These are phyloP conservation scores for Fusarium circinatum DNA, from an alignment of 2,329 filamentous ascomycete genomes.

Conservation along the genomic window DNA sequence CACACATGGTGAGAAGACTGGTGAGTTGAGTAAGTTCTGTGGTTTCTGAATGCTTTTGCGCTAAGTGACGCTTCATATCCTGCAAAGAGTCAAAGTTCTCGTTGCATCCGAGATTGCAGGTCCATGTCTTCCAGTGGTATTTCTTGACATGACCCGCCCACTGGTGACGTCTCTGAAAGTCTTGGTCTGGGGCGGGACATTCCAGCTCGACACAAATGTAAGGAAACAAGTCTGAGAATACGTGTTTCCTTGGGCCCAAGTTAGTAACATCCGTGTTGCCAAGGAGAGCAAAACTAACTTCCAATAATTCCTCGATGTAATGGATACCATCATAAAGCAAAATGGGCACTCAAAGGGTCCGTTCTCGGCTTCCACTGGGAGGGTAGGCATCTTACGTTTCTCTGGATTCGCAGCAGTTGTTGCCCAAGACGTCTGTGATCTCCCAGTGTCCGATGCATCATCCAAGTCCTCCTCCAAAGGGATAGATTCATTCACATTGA, in stretches of 20 bases:
- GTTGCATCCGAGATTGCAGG: background rate
- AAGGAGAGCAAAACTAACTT: accelerated
- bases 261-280: background rate
- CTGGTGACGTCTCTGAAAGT: background rate
- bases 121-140: background rate
- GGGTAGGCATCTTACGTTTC: accelerated
- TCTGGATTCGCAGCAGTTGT: background rate
- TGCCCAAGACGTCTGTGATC: background rate
- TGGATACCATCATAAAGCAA: background rate
- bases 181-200: background rate
- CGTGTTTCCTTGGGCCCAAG: background rate
- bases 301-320: accelerated
- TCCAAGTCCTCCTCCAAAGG: accelerated
- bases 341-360: conserved; percentile 13
- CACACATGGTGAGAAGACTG: background rate
- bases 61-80: background rate
- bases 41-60: background rate
- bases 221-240: background rate
- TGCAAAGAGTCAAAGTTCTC: accelerated
- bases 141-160: background rate
- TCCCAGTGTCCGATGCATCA: background rate
- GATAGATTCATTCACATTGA: accelerated
- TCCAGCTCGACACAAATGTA: background rate
- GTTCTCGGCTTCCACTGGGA: background rate
- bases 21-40: accelerated